Percentiles rank a stretch among this genome's conserved stretches.
phyloP scores from a whole-genome alignment of 2,329 filamentous ascomycete species.

The Penicillium sp. region DNA sequence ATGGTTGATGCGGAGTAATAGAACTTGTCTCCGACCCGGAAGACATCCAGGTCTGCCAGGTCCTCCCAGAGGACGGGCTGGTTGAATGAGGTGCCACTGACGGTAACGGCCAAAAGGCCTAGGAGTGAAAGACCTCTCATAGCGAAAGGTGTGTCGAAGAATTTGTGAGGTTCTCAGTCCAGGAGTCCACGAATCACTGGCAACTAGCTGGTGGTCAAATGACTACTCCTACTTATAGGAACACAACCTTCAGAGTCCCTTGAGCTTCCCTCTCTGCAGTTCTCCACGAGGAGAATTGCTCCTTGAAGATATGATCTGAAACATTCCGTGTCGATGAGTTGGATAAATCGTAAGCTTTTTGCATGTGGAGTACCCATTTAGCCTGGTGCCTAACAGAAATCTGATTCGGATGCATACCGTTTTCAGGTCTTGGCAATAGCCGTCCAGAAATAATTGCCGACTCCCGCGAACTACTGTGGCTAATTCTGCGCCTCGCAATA shows the following conservation, averaged over 20 bases:
- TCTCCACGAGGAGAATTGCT: background rate
- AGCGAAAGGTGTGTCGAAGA: background rate
- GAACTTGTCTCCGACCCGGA: slow-evolving; percentile 52
- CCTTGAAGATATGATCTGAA: background rate
- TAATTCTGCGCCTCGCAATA: background rate
- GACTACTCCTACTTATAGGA: background rate
- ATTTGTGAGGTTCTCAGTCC: background rate
- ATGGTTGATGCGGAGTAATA: slow-evolving; percentile 61
- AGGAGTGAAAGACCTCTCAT: slow-evolving; percentile 1
- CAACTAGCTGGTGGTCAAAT: background rate
- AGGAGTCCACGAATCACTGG: background rate
- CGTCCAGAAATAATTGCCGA: background rate
- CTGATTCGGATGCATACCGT: background rate
- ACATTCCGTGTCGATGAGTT: background rate
- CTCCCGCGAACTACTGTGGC: background rate
- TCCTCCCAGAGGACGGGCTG: slow-evolving; percentile 61
- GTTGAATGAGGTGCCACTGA: slow-evolving; percentile 31
- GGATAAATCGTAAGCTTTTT: background rate
- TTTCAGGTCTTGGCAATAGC: background rate
- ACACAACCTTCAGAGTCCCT: background rate
- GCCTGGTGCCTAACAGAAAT: background rate
- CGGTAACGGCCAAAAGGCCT: background rate
- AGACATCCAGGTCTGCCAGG: slow-evolving; percentile 58
- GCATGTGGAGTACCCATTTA: background rate
- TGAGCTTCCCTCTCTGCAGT: background rate